Conservation (phyloP, 2,329 filamentous ascomycete genomes). For the Pestalotiopsis sp. region DNA sequence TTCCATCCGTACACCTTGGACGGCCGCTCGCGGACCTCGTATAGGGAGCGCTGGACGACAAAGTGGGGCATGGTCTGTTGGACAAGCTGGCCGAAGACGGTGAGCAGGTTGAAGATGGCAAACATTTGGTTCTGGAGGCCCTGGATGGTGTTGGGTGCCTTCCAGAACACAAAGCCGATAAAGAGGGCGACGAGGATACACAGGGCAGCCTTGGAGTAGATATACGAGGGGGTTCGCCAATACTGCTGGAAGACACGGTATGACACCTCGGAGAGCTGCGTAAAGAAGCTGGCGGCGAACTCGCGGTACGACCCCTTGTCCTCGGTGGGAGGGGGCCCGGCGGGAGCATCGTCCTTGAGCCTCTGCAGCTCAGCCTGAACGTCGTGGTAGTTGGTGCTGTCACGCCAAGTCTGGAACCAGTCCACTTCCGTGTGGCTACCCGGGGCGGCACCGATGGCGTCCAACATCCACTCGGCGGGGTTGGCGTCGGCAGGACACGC, state of each 20-base stretch:
- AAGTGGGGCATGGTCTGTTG: slow-evolving; percentile 84
- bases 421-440: slow-evolving; percentile 62
- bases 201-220: slow-evolving; percentile 74
- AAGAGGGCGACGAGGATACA: slow-evolving; percentile 65
- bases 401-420: slow-evolving; percentile 59
- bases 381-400: slow-evolving; percentile 35
- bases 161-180: slow-evolving; percentile 78
- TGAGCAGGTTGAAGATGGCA: slow-evolving; percentile 77
- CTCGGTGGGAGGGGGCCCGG: slow-evolving; percentile 25
- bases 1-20: slow-evolving; percentile 83
- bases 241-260: slow-evolving; percentile 79
- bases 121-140: slow-evolving; percentile 85
- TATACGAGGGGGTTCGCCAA: slow-evolving; percentile 79
- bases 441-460: slow-evolving; percentile 63
- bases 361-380: slow-evolving; percentile 59
- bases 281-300: slow-evolving; percentile 74
- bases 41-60: slow-evolving; percentile 75
- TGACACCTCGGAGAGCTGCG: slow-evolving; percentile 69
- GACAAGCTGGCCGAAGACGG: slow-evolving; percentile 75
- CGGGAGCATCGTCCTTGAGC: slow-evolving; percentile 54
- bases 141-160: slow-evolving; percentile 69
- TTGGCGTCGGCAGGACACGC: slow-evolving; percentile 71
- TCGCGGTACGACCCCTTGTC: slow-evolving; percentile 61
- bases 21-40: slow-evolving; percentile 80
- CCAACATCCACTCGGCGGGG: slow-evolving; percentile 79